Evolutionary conservation across 192 early-diverging fungal species (phyloP).

Genomic region (Dissophora globulifera): DNA sequence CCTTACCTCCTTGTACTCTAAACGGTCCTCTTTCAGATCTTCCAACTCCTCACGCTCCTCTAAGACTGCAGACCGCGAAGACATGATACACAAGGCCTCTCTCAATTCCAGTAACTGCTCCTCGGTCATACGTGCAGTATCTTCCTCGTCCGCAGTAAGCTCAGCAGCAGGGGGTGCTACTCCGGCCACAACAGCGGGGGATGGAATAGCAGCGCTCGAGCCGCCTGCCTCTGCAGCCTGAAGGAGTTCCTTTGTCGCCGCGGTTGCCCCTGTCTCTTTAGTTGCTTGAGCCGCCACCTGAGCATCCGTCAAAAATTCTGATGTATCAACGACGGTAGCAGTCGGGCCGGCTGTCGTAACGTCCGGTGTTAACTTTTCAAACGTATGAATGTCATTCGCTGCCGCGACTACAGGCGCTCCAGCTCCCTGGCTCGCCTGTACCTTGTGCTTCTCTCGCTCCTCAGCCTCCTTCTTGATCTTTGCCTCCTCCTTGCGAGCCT

Average conservation of each 20-base stretch:
- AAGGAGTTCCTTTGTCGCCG: slow-evolving; percentile 17
- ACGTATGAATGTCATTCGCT: slow-evolving; percentile 4
- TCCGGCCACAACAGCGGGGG: slow-evolving; percentile 22
- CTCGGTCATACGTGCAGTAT: slow-evolving; percentile 62
- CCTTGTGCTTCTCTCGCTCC: slow-evolving; percentile 51
- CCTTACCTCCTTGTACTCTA: slow-evolving; percentile 71
- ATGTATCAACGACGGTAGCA: slow-evolving; percentile 30
- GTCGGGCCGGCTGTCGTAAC: slow-evolving; percentile 36
- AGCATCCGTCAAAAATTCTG: slow-evolving; percentile 43
- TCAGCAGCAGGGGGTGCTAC: slow-evolving; percentile 6
- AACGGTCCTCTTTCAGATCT: slow-evolving; percentile 68
- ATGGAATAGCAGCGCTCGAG: slow-evolving; percentile 6
- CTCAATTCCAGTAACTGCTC: slow-evolving; percentile 68
- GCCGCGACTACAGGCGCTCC: slow-evolving; percentile 1
- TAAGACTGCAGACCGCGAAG: slow-evolving; percentile 65
- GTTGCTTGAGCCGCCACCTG: slow-evolving; percentile 43
- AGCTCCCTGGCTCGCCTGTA: slow-evolving; percentile 22
- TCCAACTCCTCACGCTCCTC: slow-evolving; percentile 72
- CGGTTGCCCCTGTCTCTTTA: slow-evolving; percentile 17
- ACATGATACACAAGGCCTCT: slow-evolving; percentile 66
- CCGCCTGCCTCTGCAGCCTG: slow-evolving; percentile 16
- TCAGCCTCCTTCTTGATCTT: slow-evolving; percentile 60
- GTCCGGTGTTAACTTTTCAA: slow-evolving; percentile 18
- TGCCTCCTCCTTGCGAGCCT: slow-evolving; percentile 67
- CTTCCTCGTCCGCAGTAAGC: slow-evolving; percentile 39